Base-by-base conservation (phyloP, 768 basidiomycete genomes). In the Agrocybe chaxingu region DNA sequence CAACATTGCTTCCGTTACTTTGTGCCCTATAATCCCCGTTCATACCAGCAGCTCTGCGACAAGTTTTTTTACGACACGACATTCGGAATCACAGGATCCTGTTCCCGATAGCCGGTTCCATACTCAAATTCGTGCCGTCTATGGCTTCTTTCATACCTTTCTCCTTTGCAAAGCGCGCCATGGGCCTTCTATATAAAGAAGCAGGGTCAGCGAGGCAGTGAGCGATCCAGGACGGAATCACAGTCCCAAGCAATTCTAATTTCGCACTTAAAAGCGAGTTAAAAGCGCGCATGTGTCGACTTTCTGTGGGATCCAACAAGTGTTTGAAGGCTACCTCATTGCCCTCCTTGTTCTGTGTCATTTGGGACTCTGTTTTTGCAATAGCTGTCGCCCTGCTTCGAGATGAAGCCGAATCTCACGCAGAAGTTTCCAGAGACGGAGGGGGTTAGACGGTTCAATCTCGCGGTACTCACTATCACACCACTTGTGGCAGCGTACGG, bases 401-500 rank as follows among this genome's bases (percentile, higher is more conserved):
- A 37, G n/a, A 59, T 58, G 57, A 44, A 42, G n/a, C 48, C 50
- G 41, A 18, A 56, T 37, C 47, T 57, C 48, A 66, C 57, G 11
- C 51, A 48, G 37, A 57, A 58, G 7, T 74, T 84, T 52, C 83
- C 84, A 8, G 62, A 69, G 19, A 75, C 81, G 54, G 73, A 67
- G 16, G 78, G 81, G 3, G 64, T 89, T 42, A 78, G 80, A 53
- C 91, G 89, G 88, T 87, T 92, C 73, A 92, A 89, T 59, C 72
- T 91, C 60, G 66, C 73, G 19, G 75, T 89, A 33, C 71, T 94
- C 40, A 79, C 83, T 40, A 52, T 85, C 54, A 88, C 90, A 0
- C 92, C 94, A 7, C 68, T 76, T 8, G 57, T 93, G 49, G 78
- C 87, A 45, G 63, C 85, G 45, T 89, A 85, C 69, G 94, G 92